Evolutionary conservation across 768 basidiomycete genomes (phyloP), one percentile per base, ranked within the genome.

Genomic region (Pilatotrama ljubarskyi): DNA sequence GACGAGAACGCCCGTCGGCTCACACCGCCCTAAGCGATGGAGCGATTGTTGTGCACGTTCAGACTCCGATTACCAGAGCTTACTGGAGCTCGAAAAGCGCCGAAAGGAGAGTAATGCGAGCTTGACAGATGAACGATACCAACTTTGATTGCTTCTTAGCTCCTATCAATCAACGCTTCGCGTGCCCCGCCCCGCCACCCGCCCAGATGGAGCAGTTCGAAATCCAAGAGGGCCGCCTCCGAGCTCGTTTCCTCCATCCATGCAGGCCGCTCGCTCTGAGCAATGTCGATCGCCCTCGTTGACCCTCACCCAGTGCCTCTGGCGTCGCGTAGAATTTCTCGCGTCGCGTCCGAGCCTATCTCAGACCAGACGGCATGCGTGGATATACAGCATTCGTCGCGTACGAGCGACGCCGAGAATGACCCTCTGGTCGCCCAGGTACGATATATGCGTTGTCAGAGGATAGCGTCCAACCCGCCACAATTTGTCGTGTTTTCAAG

Each of bases 401-500:
- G 13, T 4, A 20, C 35, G 43, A 36, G 17, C 38, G 32, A 24
- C 26, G 7, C 48, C 11, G 26, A 41, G 13, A 38, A 62, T 10
- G 37, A 66, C 24, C 55, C 40, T n/a, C 51, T 62, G 2, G 22
- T 41, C 47, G 36, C 50, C 2, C 59, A 64, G 63, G 61, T 59
- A 58, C 25, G 51, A 61, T 10, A 15, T 36, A 22, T 17, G 32
- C 8, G 3, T 7, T 37, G 24, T 46, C 17, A 36, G 35, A 8
- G 37, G 15, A 20, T 29, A 5, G 20, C 26, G 8, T 18, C 20
- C 32, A 22, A 22, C 24, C 17, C n/a, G 14, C 48, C 20, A 24
- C 36, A 25, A 35, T 38, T 24, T 43, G 11, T 4, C 13, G 13
- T 36, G 18, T 49, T 53, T 38, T 29, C 14, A 57, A 85, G 79